phyloP scores from a whole-genome alignment of 2,329 filamentous ascomycete species.

The Colletotrichum sp. region DNA sequence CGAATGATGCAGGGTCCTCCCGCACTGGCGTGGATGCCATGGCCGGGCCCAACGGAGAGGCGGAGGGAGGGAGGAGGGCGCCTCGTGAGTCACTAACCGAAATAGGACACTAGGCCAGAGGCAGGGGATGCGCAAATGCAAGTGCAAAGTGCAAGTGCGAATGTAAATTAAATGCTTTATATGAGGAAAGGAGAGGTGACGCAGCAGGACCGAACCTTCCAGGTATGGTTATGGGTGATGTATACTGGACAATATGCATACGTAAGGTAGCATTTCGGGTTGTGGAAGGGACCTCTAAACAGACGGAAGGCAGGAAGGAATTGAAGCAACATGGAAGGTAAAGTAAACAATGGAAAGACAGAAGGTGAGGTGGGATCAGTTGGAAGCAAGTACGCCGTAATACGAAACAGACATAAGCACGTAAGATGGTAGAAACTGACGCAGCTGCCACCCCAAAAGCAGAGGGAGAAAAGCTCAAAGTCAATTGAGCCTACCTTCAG shows the following conservation, averaged over 20 bases:
- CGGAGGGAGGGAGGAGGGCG: background rate
- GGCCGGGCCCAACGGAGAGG: background rate
- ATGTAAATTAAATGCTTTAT: background rate
- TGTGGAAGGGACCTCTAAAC: background rate
- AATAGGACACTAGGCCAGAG: background rate
- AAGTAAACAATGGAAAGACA: background rate
- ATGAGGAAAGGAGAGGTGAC: background rate
- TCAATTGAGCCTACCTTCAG: background rate
- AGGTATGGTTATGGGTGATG: background rate
- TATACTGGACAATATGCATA: background rate
- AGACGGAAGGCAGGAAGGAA: background rate
- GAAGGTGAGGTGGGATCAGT: background rate
- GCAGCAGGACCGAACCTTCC: background rate
- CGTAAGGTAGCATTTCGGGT: background rate
- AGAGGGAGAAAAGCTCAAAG: background rate
- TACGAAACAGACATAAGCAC: background rate
- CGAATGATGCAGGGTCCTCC: slow-evolving; percentile 2
- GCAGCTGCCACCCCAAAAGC: background rate
- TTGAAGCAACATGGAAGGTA: background rate
- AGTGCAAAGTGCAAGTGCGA: background rate
- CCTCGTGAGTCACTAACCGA: background rate
- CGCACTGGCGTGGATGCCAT: background rate
- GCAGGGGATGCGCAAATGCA: background rate
- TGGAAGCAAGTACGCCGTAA: background rate
- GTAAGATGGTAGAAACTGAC: background rate